Base-by-base conservation (phyloP, 805 yeast species). In the Candida suzukii region DNA sequence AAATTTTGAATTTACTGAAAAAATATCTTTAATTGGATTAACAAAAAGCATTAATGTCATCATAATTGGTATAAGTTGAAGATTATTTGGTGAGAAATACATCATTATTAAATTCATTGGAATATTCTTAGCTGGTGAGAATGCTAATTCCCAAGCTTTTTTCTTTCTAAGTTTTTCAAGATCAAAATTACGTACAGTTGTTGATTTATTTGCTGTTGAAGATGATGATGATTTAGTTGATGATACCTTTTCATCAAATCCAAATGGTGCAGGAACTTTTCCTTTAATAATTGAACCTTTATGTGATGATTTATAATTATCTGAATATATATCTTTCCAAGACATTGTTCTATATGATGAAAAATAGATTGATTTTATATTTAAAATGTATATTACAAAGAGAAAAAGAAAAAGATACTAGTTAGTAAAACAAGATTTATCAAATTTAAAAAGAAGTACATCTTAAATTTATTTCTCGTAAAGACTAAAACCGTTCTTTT, bases 61-160 rank as follows among this genome's bases (percentile, higher is more conserved):
- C 64, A 88, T 81, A 37, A 91, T 83, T 3, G 97, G 93, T 47
- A 91, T 88, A 49, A 91, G 72, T 53, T 93, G 98, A 22, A 93
- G 66, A 3, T 95, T 76, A 53, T 83, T 83, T 26, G 98, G 98
- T 0, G 96, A 79, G 87, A 91, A 86, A 60, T 87, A 93, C 46
- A 88, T 79, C 95, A 91, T 87, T 37, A 87, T 66, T 38, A 85
- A 60, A 54, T 87, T 93, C 95, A 88, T 84, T 8, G 97, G 95
- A n/a, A 93, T 73, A 24, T 47, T 56, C 57, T 88, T 91, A 2
- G 88, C 85, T 0, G 97, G 96, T 1, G 79, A 78, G 14, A 75
- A 61, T 2, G 96, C 95, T 30, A 85, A 56, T 43, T 85, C 93
- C 95, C 96, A 88, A 0, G 95, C 90, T 53, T 83, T 84, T 53